Conservation (phyloP, 2,329 filamentous ascomycete genomes). For the Penicillium sp. region DNA sequence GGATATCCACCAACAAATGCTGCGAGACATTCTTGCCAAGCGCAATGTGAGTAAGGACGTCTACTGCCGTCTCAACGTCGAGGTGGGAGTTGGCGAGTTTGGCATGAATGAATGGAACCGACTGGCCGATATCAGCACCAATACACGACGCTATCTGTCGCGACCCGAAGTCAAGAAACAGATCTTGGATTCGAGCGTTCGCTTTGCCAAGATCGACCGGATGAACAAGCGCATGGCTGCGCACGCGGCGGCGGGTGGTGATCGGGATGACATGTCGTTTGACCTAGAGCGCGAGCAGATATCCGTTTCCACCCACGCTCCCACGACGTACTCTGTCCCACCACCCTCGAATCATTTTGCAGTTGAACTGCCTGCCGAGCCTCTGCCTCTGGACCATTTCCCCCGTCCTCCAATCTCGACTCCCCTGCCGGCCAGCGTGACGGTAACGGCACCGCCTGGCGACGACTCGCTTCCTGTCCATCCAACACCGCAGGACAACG, state of each 20-base stretch:
- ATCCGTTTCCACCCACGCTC: slow-evolving; percentile 22
- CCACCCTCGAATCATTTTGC: slow-evolving; percentile 54
- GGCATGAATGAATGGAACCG: slow-evolving; percentile 98
- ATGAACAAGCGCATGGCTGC: slow-evolving; percentile 71
- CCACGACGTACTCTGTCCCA: slow-evolving; percentile 31
- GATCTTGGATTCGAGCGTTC: slow-evolving; percentile 75
- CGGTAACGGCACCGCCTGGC: slow-evolving; percentile 31
- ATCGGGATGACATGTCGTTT: slow-evolving; percentile 31
- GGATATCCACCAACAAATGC: slow-evolving; percentile 84
- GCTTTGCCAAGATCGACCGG: slow-evolving; percentile 80
- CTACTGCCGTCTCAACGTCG: slow-evolving; percentile 96
- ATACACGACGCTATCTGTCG: slow-evolving; percentile 80
- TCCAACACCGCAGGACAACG: slow-evolving; percentile 33
- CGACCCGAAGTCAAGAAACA: slow-evolving; percentile 75
- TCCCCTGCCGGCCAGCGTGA: slow-evolving; percentile 21
- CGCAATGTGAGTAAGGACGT: slow-evolving; percentile 83
- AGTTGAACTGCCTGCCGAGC: slow-evolving; percentile 64
- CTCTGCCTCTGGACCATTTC: slow-evolving; percentile 38
- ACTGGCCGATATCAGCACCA: slow-evolving; percentile 91
- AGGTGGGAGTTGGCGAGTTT: slow-evolving; percentile 94
- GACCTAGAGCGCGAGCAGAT: slow-evolving; percentile 35
- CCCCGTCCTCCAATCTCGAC: slow-evolving; percentile 25
- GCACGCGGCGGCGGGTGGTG: slow-evolving; percentile 41
- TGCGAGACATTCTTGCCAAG: slow-evolving; percentile 74
- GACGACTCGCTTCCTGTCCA: slow-evolving; percentile 35